Evolutionary conservation across 805 yeast genomes (phyloP).

Genomic region (Metschnikowia reukaufii): DNA sequence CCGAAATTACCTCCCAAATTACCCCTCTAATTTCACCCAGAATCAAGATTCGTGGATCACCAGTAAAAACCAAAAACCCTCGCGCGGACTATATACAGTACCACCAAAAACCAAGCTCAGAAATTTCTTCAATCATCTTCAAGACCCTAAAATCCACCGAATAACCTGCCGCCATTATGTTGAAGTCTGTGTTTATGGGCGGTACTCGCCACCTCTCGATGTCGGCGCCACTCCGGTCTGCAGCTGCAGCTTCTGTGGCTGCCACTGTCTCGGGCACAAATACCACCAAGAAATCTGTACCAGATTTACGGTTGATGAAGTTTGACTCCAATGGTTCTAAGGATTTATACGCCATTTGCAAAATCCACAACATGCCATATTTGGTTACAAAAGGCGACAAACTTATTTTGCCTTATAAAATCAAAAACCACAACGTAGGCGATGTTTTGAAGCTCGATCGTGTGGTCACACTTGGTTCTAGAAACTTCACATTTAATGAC

Average conservation of each 20-base stretch:
- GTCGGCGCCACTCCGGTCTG: conserved; percentile 12
- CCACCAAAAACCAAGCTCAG: neutral
- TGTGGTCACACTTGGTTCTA: conserved; percentile 80
- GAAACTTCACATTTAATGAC: conserved; percentile 65
- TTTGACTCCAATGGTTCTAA: conserved; percentile 52
- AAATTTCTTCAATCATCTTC: neutral
- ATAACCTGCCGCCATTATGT: conserved; percentile 8
- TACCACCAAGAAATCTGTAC: neutral
- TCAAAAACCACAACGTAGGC: conserved; percentile 79
- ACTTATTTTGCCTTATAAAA: conserved; percentile 71
- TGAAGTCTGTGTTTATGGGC: conserved; percentile 11
- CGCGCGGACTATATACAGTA: neutral
- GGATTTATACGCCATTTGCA: conserved; percentile 76
- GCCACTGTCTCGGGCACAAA: neutral
- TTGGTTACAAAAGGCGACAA: conserved; percentile 90
- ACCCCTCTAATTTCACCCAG: too few species aligned
- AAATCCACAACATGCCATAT: conserved; percentile 80
- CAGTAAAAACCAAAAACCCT: neutral
- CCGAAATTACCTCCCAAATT: too few species aligned
- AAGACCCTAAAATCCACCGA: neutral
- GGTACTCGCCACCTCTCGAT: conserved; percentile 14
- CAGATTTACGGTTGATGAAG: conserved; percentile 62
- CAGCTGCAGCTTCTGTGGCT: conserved; percentile 1
- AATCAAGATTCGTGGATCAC: neutral
- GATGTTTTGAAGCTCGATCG: conserved; percentile 73